phyloP scores from a whole-genome alignment of 1,284 basidiomycete species.

The Psilocybe mexicana region DNA sequence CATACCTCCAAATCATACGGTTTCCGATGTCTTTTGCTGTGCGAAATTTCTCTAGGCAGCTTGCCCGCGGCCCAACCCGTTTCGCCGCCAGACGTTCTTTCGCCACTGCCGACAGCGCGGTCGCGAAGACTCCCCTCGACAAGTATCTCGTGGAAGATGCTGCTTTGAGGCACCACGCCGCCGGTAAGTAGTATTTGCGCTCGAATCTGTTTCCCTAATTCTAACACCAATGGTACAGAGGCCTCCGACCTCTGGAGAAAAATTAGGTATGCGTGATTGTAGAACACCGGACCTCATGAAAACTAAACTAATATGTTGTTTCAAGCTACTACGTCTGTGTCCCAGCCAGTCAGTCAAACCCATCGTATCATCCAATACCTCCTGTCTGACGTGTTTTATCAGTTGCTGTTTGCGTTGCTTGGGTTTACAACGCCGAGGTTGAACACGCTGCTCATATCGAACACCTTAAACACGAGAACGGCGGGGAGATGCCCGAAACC shows the following conservation, averaged over 20 bases:
- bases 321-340: conserved; percentile 72
- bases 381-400: conserved; percentile 13
- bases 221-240: conserved; percentile 42
- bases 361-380: neutral
- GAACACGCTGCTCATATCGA: conserved; percentile 75
- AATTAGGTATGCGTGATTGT: conserved; percentile 60
- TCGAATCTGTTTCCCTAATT: conserved; percentile 1
- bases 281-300: neutral
- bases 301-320: neutral
- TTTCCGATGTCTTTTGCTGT: conserved; percentile 56
- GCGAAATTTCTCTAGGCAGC: conserved; percentile 47
- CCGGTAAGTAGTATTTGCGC: conserved; percentile 42
- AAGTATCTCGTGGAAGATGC: conserved; percentile 57
- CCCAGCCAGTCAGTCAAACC: conserved; percentile 60
- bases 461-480: conserved; percentile 75
- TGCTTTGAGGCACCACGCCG: conserved; percentile 68
- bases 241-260: conserved; percentile 82
- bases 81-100: conserved; percentile 31
- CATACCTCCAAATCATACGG: conserved; percentile 9
- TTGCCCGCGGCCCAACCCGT: conserved; percentile 43
- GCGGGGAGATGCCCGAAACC: conserved; percentile 68
- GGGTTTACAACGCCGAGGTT: conserved; percentile 75
- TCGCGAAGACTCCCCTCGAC: conserved; percentile 30
- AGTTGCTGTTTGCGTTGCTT: conserved; percentile 67
- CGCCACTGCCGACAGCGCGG: conserved; percentile 38